Conservation (phyloP, 768 basidiomycete genomes). For the Russula dissimulans region DNA sequence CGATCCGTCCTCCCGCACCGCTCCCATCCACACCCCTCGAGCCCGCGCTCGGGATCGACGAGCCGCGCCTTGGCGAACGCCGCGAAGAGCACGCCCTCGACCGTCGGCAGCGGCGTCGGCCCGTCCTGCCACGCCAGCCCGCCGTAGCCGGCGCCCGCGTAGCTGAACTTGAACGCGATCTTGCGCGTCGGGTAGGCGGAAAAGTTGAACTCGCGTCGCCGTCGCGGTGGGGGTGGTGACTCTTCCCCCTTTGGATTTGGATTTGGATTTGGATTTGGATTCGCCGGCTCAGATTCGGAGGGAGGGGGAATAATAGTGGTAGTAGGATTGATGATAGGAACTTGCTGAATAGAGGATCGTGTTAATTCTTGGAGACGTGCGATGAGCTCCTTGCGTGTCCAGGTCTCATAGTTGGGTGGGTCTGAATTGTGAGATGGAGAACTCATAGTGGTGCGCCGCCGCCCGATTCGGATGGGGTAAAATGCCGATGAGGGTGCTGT, state of each 20-base stretch:
- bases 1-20: conserved; percentile 91
- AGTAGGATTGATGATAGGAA: neutral
- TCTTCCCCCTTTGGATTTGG: neutral
- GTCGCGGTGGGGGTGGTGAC: conserved; percentile 2
- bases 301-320: no score
- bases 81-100: conserved; percentile 78
- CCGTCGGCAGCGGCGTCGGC: conserved; percentile 73
- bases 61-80: conserved; percentile 72
- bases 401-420: conserved; percentile 36
- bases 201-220: conserved; percentile 49
- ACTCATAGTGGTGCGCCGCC: neutral
- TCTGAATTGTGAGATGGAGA: neutral
- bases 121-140: conserved; percentile 78
- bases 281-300: neutral
- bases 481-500: neutral
- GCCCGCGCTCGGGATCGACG: conserved; percentile 61
- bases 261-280: conserved; percentile 12
- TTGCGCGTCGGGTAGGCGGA: conserved; percentile 66
- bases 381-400: conserved; percentile 65
- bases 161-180: conserved; percentile 89
- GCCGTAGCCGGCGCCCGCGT: conserved; percentile 86
- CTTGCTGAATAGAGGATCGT: conserved; percentile 27
- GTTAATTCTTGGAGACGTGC: conserved; percentile 41
- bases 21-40: conserved; percentile 85
- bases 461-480: neutral